Base-by-base conservation (phyloP, 2,329 filamentous ascomycete genomes). In the Aquanectria penicillioides region DNA sequence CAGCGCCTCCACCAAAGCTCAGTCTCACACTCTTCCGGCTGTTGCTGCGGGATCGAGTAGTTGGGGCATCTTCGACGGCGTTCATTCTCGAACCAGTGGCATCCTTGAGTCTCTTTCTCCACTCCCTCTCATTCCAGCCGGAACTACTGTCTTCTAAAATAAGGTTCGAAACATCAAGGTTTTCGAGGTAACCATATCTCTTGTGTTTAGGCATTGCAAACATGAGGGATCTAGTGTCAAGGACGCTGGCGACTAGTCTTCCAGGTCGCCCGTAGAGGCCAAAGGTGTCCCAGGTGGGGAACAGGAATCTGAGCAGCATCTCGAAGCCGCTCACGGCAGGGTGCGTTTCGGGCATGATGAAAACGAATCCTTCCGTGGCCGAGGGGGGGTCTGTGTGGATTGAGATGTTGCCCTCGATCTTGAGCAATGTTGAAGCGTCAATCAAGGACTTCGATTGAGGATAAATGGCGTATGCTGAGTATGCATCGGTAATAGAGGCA, bases 251-350 rank as follows among this genome's bases (percentile, higher is more conserved):
- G 28, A 97, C 89, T 38, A 99, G 82, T 61, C 92, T 89, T 23
- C 87, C 91, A 0, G 95, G 95, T 18, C 95, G 90, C 23, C 95
- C 95, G 69, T 99, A 99, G 2, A 99, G 81, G 33, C 85, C 88
- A 74, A 97, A 99, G 0, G 92, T 92, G 73, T 99, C 95, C 81
- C 92, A 99, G 0, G 93, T 92, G 0, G 95, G 95, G 73, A 99
- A 96, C 11, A 99, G 81, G 78, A 92, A 97, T 40, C 93, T 87
- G 28, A 99, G 82, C 83, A 99, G 90, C 83, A 96, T 97, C 75
- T 98, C 95, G 67, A 98, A 97, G 0, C 95, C 95, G 52, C 88
- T 91, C 11, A 99, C 91, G 15, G 93, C 94, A n/a, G 94, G 90
- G 70, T 92, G 93, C 2, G 90, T 86, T 75, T 99, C 95, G 4